Percentiles rank a stretch among this genome's conserved stretches.
These are phyloP conservation scores for Acacia acuminata DNA, from an alignment of 306 rosid species.

Conservation along the genomic window DNA sequence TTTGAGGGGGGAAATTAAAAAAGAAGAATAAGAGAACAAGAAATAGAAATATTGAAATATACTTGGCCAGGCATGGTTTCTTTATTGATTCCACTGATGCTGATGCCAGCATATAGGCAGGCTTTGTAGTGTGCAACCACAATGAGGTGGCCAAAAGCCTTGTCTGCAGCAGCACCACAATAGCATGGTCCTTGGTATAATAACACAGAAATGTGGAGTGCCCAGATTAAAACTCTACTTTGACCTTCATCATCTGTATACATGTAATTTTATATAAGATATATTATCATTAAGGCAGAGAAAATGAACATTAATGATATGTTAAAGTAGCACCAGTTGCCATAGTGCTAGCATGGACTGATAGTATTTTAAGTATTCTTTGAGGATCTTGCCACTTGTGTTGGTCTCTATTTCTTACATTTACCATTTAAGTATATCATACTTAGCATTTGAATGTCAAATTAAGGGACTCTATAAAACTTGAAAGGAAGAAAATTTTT, in stretches of 20 bases:
- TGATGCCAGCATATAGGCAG: slow-evolving; percentile 70
- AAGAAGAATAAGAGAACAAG: background rate
- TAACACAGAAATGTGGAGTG: no score
- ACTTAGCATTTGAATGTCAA: background rate
- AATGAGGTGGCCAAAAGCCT: slow-evolving; percentile 84
- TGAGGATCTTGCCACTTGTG: no score
- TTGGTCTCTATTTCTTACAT: background rate
- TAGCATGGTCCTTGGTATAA: slow-evolving; percentile 80
- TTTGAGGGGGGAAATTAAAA: no score
- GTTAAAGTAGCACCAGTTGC: background rate
- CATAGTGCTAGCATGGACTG: background rate
- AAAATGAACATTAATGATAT: background rate
- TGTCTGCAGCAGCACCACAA: slow-evolving; percentile 86
- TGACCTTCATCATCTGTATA: background rate
- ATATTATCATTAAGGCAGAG: background rate
- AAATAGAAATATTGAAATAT: background rate
- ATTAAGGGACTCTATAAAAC: background rate
- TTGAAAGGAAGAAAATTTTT: background rate
- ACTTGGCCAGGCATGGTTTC: slow-evolving; percentile 99
- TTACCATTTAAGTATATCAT: background rate
- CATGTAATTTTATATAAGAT: background rate
- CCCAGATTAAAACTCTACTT: background rate
- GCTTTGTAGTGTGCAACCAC: slow-evolving; percentile 89
- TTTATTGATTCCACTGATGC: slow-evolving; percentile 81
- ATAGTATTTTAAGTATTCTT: no score